Percentiles rank a stretch among this genome's conserved stretches.
These are phyloP conservation scores for Apiospora sp. DNA, from an alignment of 2,329 filamentous ascomycete species.

Conservation along the genomic window DNA sequence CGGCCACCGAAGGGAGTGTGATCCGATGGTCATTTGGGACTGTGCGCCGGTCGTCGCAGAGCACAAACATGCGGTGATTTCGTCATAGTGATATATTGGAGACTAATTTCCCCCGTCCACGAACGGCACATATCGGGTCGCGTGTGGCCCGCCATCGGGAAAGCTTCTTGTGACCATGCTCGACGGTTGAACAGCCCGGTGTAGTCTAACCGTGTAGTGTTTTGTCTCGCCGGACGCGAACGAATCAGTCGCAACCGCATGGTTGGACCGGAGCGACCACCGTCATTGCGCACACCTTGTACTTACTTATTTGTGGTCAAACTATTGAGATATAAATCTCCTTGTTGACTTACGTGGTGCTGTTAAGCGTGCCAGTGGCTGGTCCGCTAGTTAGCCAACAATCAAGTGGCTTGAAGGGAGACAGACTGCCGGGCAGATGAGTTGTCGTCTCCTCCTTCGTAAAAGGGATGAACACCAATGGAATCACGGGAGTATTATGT, in stretches of 20 bases:
- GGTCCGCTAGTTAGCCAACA: background rate
- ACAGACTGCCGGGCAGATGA: background rate
- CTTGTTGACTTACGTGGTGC: background rate
- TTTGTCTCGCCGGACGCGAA: background rate
- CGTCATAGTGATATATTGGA: background rate
- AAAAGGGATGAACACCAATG: background rate
- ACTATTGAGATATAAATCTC: too few relatives aligned
- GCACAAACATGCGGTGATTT: background rate
- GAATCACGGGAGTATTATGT: background rate
- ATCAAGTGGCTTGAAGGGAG: background rate
- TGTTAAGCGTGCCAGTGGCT: background rate
- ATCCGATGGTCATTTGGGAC: background rate
- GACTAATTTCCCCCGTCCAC: background rate
- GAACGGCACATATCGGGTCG: background rate
- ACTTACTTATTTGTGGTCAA: too few relatives aligned
- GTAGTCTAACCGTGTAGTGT: background rate
- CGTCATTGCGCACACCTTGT: background rate
- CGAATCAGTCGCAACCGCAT: background rate
- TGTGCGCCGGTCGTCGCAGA: constrained; percentile 1
- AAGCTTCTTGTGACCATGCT: background rate
- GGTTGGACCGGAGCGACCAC: background rate
- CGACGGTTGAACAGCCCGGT: background rate
- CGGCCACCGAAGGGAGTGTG: background rate
- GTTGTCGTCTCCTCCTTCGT: background rate
- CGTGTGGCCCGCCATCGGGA: background rate